Conservation (phyloP, 1,139 yeast genomes). For the Ogataea hybrid region DNA sequence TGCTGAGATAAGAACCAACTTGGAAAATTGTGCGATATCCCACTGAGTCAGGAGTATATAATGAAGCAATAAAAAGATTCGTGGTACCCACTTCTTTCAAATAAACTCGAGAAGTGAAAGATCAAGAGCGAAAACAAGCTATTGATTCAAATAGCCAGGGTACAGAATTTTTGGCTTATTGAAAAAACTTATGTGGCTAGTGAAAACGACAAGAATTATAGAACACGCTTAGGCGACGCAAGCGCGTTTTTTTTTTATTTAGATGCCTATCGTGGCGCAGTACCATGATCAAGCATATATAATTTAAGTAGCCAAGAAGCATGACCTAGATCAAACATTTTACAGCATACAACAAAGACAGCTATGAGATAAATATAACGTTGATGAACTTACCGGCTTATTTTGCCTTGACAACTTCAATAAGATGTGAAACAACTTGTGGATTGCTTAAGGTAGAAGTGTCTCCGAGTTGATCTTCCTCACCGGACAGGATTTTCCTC, state of each 20-base stretch:
- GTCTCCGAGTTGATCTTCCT: conserved; percentile 77
- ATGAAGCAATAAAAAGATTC: background rate
- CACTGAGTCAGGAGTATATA: background rate
- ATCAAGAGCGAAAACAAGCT: conserved; percentile 1
- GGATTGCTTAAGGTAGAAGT: conserved; percentile 77
- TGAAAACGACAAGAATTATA: background rate
- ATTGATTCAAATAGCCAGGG: conserved; percentile 2
- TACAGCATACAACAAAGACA: no score
- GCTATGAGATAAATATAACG: no score
- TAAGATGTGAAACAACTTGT: conserved; percentile 61
- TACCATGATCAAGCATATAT: background rate
- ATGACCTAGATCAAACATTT: background rate
- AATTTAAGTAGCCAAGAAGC: background rate
- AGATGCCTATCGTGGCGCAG: background rate
- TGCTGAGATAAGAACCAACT: no score
- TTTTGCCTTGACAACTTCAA: conserved; percentile 49
- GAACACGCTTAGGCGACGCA: background rate
- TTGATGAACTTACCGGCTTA: background rate
- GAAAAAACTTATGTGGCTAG: conserved; percentile 9
- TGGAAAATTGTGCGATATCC: no score
- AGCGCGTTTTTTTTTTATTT: background rate
- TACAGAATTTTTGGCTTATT: conserved; percentile 7
- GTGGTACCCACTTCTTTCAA: background rate
- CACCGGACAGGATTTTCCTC: conserved; percentile 75
- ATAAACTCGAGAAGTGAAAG: background rate